These are phyloP conservation scores for Gleditsia sinensis DNA, from an alignment of 306 rosid species.

Conservation along the genomic window DNA sequence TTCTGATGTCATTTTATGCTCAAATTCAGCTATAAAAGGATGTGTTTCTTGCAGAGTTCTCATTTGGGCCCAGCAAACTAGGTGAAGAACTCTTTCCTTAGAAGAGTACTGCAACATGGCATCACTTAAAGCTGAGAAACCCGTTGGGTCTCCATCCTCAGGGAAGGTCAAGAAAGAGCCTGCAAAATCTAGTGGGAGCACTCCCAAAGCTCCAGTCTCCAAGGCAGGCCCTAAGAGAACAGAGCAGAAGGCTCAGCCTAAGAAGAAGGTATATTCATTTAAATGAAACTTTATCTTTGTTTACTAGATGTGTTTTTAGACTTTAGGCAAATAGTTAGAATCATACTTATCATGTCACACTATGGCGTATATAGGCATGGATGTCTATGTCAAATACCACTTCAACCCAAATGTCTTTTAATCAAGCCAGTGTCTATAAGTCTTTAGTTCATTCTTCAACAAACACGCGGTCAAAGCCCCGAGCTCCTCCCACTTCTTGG, in stretches of 20 bases:
- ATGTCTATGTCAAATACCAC: no score
- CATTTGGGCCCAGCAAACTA: background rate
- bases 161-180: background rate
- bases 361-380: no score
- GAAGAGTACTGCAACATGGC: background rate
- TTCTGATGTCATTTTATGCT: background rate
- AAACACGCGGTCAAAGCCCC: no score
- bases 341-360: no score
- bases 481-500: no score
- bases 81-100: background rate
- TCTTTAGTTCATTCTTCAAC: no score
- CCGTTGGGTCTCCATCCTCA: background rate
- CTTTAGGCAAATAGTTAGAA: no score
- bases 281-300: no score
- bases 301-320: no score
- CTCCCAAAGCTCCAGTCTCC: background rate
- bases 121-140: background rate
- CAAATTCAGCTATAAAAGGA: background rate
- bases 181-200: background rate
- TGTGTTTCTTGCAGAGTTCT: background rate
- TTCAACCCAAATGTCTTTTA: no score
- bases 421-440: no score
- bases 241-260: background rate
- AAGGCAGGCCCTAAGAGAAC: background rate
- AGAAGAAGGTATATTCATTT: background rate